phyloP scores from a whole-genome alignment of 306 rosid species.

The Lathyrus tuberosus region DNA sequence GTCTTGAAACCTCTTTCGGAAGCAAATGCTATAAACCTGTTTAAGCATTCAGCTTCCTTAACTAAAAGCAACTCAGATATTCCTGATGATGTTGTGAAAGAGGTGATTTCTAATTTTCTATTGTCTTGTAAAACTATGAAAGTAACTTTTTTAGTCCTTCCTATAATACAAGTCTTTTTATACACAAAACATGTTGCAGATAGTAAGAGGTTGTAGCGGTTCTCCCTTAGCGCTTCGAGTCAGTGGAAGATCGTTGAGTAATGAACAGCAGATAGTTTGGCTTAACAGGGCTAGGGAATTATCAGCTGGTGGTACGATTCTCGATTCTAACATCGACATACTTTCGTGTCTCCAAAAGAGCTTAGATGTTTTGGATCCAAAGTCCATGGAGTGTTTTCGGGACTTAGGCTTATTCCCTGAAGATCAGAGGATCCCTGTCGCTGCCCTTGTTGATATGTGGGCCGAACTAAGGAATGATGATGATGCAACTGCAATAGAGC shows the following conservation, averaged over 20 bases:
- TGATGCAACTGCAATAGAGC: slow-evolving; percentile 41
- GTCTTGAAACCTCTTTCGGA: slow-evolving; percentile 44
- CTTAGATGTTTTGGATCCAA: slow-evolving; percentile 45
- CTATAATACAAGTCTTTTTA: not conserved
- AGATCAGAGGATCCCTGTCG: slow-evolving; percentile 64
- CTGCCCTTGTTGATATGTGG: slow-evolving; percentile 69
- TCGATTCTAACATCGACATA: slow-evolving; percentile 35
- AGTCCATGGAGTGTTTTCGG: slow-evolving; percentile 52
- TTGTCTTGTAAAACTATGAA: not conserved
- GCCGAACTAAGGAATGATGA: slow-evolving; percentile 51
- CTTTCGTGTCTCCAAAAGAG: slow-evolving; percentile 51
- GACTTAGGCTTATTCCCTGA: slow-evolving; percentile 75
- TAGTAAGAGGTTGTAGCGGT: slow-evolving; percentile 53
- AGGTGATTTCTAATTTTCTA: slow-evolving; percentile 47
- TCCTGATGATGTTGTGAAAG: slow-evolving; percentile 41
- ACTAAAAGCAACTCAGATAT: slow-evolving; percentile 29
- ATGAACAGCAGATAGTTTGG: slow-evolving; percentile 43
- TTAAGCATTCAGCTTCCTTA: slow-evolving; percentile 49
- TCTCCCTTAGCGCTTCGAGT: slow-evolving; percentile 62
- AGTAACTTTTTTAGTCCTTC: not conserved
- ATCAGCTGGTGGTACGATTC: slow-evolving; percentile 41
- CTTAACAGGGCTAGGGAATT: slow-evolving; percentile 30
- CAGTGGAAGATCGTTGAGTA: slow-evolving; percentile 48
- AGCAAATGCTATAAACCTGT: slow-evolving; percentile 50
- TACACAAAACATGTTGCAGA: slow-evolving; percentile 44